phyloP scores from a whole-genome alignment of 495 filamentous ascomycete genomes.

The Daldinia grandis region DNA sequence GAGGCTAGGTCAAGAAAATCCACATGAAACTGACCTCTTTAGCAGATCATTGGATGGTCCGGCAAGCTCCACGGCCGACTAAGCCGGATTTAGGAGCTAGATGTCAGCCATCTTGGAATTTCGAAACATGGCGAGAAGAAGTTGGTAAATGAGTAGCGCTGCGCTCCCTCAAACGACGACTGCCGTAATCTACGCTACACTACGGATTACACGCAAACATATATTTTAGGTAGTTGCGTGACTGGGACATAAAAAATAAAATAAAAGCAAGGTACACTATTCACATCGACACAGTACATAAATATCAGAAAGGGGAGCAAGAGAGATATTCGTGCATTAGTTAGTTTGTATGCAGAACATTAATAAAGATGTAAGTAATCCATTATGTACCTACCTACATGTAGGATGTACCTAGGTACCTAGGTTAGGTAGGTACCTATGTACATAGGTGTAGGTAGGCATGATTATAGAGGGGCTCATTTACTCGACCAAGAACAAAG shows the following conservation, averaged over 20 bases:
- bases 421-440: neutral
- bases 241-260: too few species aligned
- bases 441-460: constrained; percentile 10
- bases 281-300: too few species aligned
- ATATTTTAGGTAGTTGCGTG: too few species aligned
- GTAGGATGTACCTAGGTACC: neutral
- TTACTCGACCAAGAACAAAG: constrained; percentile 33
- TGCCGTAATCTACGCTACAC: constrained; percentile 8
- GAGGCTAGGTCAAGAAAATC: constrained; percentile 12
- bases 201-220: too few species aligned
- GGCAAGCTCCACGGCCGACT: constrained; percentile 20
- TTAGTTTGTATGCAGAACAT: too few species aligned
- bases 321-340: neutral
- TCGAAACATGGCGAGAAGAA: constrained; percentile 35
- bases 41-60: constrained; percentile 28
- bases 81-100: constrained; percentile 11
- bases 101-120: constrained; percentile 25
- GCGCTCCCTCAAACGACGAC: constrained; percentile 19
- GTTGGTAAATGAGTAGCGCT: constrained; percentile 13
- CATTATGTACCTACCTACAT: too few species aligned
- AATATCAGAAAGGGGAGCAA: neutral
- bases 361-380: too few species aligned
- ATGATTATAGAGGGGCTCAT: constrained; percentile 33
- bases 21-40: constrained; percentile 38
- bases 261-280: too few species aligned